Percentiles rank a stretch among this genome's conserved stretches.
Evolutionary conservation across 1,284 basidiomycete species (phyloP).

Genomic region (Ceratobasidium sp.): DNA sequence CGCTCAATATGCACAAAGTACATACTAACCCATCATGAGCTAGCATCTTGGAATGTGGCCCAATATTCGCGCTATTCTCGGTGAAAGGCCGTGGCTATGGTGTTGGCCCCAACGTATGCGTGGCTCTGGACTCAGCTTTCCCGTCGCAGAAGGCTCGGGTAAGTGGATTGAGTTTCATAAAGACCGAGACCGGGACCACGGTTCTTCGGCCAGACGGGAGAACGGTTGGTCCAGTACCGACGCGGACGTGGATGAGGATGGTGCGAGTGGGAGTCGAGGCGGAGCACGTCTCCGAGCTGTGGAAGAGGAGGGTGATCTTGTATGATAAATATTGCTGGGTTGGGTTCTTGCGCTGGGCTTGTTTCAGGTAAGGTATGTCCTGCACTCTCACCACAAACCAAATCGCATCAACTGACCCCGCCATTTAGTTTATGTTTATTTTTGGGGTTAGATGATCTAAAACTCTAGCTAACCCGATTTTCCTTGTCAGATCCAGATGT

Average conservation of each 20-base stretch:
- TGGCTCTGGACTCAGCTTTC: constrained; percentile 81
- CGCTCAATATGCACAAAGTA: background rate
- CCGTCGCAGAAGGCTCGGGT: constrained; percentile 75
- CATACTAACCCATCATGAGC: constrained; percentile 25
- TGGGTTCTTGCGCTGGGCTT: constrained; percentile 37
- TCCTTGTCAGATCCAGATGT: constrained; percentile 49
- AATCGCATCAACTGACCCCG: constrained; percentile 18
- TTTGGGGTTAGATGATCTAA: background rate
- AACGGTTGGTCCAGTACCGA: constrained; percentile 34
- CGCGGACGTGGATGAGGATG: constrained; percentile 35
- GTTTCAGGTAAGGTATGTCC: constrained; percentile 23
- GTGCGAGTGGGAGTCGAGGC: constrained; percentile 11
- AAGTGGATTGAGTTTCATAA: constrained; percentile 68
- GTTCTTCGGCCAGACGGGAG: constrained; percentile 13
- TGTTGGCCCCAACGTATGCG: constrained; percentile 70
- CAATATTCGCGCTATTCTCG: constrained; percentile 83
- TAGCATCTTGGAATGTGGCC: constrained; percentile 16
- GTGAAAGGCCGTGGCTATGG: constrained; percentile 78
- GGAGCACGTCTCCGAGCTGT: constrained; percentile 27
- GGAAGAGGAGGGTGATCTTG: constrained; percentile 36
- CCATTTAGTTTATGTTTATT: constrained; percentile 32
- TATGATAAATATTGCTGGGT: constrained; percentile 24
- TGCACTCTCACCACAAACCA: background rate
- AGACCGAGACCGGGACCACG: constrained; percentile 45
- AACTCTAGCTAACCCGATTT: background rate